These are phyloP conservation scores for Penicillium sp. DNA, from an alignment of 2,329 filamentous ascomycete genomes.

Conservation along the genomic window DNA sequence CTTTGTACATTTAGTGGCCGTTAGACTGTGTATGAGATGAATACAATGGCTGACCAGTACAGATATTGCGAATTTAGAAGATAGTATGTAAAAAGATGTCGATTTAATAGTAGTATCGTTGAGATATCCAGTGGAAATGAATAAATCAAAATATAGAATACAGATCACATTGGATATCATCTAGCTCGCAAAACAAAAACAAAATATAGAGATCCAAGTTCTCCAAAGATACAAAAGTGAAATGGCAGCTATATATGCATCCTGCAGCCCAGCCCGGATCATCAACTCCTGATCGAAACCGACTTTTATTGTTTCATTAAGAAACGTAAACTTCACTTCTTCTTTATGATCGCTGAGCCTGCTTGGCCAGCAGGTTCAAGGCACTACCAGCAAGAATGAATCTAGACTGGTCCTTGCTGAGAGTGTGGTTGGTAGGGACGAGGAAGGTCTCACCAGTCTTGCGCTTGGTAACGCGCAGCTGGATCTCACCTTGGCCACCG, in stretches of 20 bases:
- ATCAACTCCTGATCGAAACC: constrained; percentile 22
- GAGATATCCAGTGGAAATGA: neutral
- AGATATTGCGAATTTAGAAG: neutral
- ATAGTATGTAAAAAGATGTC: neutral
- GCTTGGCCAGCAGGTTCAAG: constrained; percentile 79
- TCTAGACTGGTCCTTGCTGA: constrained; percentile 84
- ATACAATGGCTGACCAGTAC: too few relatives aligned
- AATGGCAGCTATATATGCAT: constrained; percentile 13
- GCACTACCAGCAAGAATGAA: constrained; percentile 95
- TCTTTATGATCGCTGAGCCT: constrained; percentile 37
- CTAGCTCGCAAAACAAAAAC: constrained; percentile 15
- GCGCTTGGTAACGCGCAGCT: constrained; percentile 65
- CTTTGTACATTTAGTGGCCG: too few relatives aligned
- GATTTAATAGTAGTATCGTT: neutral
- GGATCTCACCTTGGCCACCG: constrained; percentile 78
- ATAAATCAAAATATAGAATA: constrained; percentile 18
- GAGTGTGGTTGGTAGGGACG: constrained; percentile 80
- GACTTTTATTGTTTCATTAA: constrained; percentile 17
- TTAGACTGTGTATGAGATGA: too few relatives aligned
- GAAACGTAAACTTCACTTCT: neutral
- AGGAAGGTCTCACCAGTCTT: constrained; percentile 63
- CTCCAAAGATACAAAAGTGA: constrained; percentile 13
- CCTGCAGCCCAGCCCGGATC: constrained; percentile 9
- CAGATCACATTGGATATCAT: constrained; percentile 32
- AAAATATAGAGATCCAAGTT: constrained; percentile 15